A percentile compares a stretch with the other conserved stretches of the same genome.
Evolutionary conservation across 2,329 filamentous ascomycete species (phyloP).

Genomic region (Cercospora zeae-maydis): DNA sequence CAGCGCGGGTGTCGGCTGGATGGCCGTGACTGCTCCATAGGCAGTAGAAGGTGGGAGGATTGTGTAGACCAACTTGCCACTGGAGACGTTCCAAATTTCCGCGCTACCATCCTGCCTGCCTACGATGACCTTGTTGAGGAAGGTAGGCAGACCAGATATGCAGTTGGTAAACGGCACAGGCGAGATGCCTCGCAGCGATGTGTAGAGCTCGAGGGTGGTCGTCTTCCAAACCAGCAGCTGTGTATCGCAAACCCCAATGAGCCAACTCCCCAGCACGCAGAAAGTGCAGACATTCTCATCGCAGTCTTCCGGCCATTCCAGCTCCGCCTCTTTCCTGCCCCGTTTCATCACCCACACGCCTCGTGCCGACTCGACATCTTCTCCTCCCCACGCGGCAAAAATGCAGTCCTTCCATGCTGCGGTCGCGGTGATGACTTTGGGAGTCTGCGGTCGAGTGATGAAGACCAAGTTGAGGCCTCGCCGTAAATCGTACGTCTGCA

Average conservation of each 20-base stretch:
- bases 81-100: constrained; percentile 97
- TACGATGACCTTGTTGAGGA: constrained; percentile 91
- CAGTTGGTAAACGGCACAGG: constrained; percentile 67
- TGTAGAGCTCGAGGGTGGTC: constrained; percentile 80
- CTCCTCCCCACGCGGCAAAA: constrained; percentile 83
- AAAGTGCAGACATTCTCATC: constrained; percentile 72
- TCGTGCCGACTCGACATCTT: constrained; percentile 49
- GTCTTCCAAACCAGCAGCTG: constrained; percentile 88
- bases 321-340: constrained; percentile 75
- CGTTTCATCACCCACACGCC: constrained; percentile 91
- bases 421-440: constrained; percentile 78
- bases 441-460: constrained; percentile 85
- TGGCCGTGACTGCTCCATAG: constrained; percentile 77
- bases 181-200: constrained; percentile 64
- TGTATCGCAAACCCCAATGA: constrained; percentile 72
- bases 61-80: constrained; percentile 84
- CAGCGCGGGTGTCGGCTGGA: constrained; percentile 79
- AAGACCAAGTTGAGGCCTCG: constrained; percentile 89
- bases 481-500: constrained; percentile 94
- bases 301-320: constrained; percentile 64
- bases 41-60: constrained; percentile 71
- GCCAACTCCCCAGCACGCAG: constrained; percentile 84
- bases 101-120: constrained; percentile 83
- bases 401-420: constrained; percentile 82
- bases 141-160: constrained; percentile 86